These are phyloP conservation scores for Paramecium bursaria DNA, from an alignment of 73 alveolate genomes.

Conservation along the genomic window DNA sequence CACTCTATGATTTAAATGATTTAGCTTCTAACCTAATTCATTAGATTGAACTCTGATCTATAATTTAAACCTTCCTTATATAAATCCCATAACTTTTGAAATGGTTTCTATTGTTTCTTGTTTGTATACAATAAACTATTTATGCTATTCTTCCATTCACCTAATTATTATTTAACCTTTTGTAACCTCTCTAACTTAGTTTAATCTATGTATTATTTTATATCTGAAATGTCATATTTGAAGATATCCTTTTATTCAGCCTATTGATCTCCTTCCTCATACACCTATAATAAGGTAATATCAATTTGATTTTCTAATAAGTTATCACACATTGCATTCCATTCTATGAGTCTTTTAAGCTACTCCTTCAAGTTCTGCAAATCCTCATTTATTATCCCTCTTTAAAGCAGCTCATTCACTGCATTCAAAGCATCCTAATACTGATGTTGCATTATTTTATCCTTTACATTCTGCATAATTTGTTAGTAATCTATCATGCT, in stretches of 20 bases:
- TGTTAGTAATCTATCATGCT: conserved; percentile 27
- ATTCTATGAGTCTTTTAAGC: neutral
- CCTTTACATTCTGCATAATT: neutral
- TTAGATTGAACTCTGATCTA: neutral
- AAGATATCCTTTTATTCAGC: neutral
- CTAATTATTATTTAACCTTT: no score
- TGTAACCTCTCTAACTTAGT: no score
- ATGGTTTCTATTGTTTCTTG: conserved; percentile 7
- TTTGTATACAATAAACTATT: neutral
- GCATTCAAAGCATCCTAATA: neutral
- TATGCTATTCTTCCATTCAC: no score
- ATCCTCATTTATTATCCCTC: conserved; percentile 39
- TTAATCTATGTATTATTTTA: no score
- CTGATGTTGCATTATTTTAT: neutral
- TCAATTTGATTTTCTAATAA: neutral
- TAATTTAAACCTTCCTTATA: conserved; percentile 38
- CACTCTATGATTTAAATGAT: conserved; percentile 14
- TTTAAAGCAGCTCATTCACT: neutral
- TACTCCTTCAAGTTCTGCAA: neutral
- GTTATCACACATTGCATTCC: conserved; percentile 11
- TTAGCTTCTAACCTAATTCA: neutral
- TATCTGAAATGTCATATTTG: no score
- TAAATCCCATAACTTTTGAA: conserved; percentile 36
- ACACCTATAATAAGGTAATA: neutral
- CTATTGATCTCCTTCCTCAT: conserved; percentile 1